Conservation (phyloP, 768 basidiomycete species). For the Tricholoma matsutake region DNA sequence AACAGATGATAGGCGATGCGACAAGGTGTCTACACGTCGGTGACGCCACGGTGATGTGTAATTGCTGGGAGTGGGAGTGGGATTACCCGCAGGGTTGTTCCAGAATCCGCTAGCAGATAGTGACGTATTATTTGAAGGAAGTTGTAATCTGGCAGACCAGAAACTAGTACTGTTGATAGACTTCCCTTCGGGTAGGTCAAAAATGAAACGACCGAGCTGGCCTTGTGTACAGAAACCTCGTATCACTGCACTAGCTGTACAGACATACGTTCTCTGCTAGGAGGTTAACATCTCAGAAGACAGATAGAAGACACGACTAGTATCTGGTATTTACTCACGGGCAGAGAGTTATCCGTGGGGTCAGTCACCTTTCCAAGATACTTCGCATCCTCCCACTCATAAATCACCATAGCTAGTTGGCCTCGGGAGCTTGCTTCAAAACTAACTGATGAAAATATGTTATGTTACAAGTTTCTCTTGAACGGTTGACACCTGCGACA, state of each 20-base stretch:
- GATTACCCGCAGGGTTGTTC: constrained; percentile 60
- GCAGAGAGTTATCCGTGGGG: constrained; percentile 48
- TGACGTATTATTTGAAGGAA: constrained; percentile 34
- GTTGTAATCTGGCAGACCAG: constrained; percentile 79
- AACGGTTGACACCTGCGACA: constrained; percentile 8
- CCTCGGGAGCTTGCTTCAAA: constrained; percentile 80
- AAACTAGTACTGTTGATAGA: constrained; percentile 74
- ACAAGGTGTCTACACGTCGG: neutral
- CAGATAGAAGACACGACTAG: neutral
- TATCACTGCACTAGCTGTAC: constrained; percentile 77
- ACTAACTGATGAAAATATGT: constrained; percentile 45
- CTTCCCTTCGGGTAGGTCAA: constrained; percentile 64
- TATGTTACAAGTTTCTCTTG: constrained; percentile 1
- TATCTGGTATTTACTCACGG: constrained; percentile 44
- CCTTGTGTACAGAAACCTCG: constrained; percentile 65
- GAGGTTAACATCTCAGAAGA: constrained; percentile 12
- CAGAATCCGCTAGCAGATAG: constrained; percentile 40
- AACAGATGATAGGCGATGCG: constrained; percentile 1
- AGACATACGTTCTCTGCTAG: constrained; percentile 89
- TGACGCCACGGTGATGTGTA: constrained; percentile 49
- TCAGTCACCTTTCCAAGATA: constrained; percentile 78
- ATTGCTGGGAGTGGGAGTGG: constrained; percentile 47
- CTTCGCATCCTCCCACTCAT: constrained; percentile 88
- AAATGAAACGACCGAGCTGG: constrained; percentile 88
- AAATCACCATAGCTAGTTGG: constrained; percentile 91